These are phyloP conservation scores for Ophiostoma pallidulum DNA, from an alignment of 2,329 filamentous ascomycete species.

Conservation along the genomic window DNA sequence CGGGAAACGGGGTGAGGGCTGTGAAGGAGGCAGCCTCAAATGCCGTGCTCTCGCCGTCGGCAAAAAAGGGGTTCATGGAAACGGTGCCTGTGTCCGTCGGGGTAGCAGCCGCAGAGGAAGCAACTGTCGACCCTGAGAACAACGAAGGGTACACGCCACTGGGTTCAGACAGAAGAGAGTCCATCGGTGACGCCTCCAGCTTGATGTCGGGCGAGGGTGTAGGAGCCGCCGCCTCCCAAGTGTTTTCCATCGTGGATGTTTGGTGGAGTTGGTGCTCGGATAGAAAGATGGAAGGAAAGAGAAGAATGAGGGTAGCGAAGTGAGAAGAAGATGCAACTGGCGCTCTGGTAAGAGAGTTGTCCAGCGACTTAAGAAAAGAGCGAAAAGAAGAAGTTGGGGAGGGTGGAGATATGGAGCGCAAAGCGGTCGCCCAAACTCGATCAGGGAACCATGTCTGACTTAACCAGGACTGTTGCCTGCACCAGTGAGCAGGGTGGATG, in stretches of 20 bases:
- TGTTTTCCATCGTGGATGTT: conserved; percentile 12
- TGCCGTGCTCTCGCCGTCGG: not conserved
- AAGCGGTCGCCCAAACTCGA: not conserved
- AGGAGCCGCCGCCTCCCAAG: not conserved
- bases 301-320: not conserved
- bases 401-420: not conserved
- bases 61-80: not conserved
- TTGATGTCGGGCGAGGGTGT: conserved; percentile 36
- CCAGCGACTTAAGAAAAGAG: no score
- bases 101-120: conserved; percentile 31
- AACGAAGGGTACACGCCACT: conserved; percentile 18
- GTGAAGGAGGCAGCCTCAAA: not conserved
- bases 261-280: no score
- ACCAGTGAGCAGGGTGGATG: not conserved
- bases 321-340: no score
- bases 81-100: not conserved
- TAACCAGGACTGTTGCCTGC: conserved; percentile 12
- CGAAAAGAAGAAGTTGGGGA: not conserved
- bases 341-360: no score
- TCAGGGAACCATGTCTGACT: conserved; percentile 5
- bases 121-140: conserved; percentile 35
- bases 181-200: conserved; percentile 44
- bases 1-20: not conserved
- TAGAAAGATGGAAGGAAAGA: not conserved
- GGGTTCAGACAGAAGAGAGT: conserved; percentile 44